These are phyloP conservation scores for Zizania palustris DNA, from an alignment of 202 grass and related monocot species.

Conservation along the genomic window DNA sequence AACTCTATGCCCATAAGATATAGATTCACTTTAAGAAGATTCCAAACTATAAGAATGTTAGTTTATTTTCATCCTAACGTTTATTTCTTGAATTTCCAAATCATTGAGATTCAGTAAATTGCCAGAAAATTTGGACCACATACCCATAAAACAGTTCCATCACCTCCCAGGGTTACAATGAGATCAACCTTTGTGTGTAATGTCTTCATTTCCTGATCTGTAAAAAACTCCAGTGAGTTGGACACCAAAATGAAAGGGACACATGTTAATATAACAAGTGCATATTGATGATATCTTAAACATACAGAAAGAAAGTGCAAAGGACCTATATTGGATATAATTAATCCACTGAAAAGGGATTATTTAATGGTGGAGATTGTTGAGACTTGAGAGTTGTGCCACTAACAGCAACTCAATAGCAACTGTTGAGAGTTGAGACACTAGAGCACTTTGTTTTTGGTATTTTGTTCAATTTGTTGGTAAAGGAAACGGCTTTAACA, in stretches of 20 bases:
- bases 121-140: slow-evolving; percentile 26
- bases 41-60: not conserved
- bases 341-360: slow-evolving; percentile 31
- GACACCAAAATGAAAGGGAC: slow-evolving; percentile 6
- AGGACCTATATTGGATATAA: slow-evolving; percentile 9
- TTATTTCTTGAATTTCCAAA: slow-evolving; percentile 15
- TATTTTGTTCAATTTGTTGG: slow-evolving; percentile 23
- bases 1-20: not conserved
- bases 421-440: slow-evolving; percentile 35
- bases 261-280: slow-evolving; percentile 20
- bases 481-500: too few relatives aligned
- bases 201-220: slow-evolving; percentile 82
- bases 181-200: slow-evolving; percentile 93
- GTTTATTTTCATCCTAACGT: slow-evolving; percentile 30
- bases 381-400: too few relatives aligned
- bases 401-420: slow-evolving; percentile 27
- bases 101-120: slow-evolving; percentile 36
- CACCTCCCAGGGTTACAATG: slow-evolving; percentile 85
- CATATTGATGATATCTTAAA: slow-evolving; percentile 9
- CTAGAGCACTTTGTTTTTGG: slow-evolving; percentile 16
- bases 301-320: slow-evolving; percentile 5
- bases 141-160: slow-evolving; percentile 98
- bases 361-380: slow-evolving; percentile 16
- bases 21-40: too few relatives aligned
- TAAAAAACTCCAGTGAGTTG: slow-evolving; percentile 44